Conservation (phyloP, 371 early-diverging fungal species). For the Actinomortierella ambigua region DNA sequence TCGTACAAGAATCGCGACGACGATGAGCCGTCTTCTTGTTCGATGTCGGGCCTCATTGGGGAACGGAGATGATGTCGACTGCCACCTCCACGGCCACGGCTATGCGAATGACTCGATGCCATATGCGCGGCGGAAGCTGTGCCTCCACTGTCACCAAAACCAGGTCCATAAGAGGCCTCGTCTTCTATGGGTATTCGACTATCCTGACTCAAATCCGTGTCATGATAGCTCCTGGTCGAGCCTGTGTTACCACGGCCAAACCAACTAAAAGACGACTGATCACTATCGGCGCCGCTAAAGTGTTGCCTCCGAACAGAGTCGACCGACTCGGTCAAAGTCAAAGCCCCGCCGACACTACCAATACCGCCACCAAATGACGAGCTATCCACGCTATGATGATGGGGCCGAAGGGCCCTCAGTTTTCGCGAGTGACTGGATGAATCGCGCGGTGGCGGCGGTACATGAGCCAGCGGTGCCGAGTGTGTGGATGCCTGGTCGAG, state of each 20-base stretch:
- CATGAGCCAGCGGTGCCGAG: no score
- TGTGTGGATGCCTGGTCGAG: no score
- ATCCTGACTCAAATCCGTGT: conserved; percentile 22
- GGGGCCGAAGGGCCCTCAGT: no score
- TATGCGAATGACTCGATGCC: not conserved
- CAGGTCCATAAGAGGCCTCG: not conserved
- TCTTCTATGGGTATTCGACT: conserved; percentile 10
- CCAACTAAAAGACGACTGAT: conserved; percentile 29
- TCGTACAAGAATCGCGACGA: no score
- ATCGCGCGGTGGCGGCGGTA: no score
- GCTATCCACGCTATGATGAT: no score
- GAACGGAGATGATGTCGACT: not conserved
- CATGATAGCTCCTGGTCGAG: conserved; percentile 29
- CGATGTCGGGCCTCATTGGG: not conserved
- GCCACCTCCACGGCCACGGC: not conserved
- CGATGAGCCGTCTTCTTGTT: not conserved
- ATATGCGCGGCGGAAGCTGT: not conserved
- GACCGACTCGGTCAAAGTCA: no score
- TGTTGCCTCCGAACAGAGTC: not conserved
- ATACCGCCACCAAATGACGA: no score
- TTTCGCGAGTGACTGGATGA: no score
- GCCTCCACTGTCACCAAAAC: not conserved
- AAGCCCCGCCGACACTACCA: no score
- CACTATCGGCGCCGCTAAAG: conserved; percentile 9
- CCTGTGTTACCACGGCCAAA: conserved; percentile 32